Base-by-base conservation (phyloP, 169 alveolate species). In the Plasmodium knowlesi region DNA sequence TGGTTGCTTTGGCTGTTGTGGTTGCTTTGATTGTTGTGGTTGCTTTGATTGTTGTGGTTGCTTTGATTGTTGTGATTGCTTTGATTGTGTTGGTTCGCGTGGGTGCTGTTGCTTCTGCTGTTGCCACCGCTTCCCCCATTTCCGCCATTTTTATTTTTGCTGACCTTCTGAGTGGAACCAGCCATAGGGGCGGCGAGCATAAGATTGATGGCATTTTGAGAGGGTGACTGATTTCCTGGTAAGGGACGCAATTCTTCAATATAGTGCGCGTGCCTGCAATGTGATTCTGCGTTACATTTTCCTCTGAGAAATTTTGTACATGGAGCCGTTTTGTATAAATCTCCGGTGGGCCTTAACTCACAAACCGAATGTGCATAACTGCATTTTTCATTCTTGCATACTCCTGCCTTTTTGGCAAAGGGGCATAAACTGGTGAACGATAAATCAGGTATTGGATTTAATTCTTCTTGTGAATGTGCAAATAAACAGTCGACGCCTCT, bases 381-480 rank as follows among this genome's bases (percentile, higher is more conserved):
- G 80, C 93, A 86, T 53, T 96, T 96, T 79, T 96, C 97, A 37
- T 96, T 97, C 32, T 79, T 82, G 70, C 98, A 97, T 50, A 96
- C 61, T 61, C 96, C 97, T 16, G 98, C 92, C 50, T 97, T 97
- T 79, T 97, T 96, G 19, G 96, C 93, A 50, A 97, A 90, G 3
- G 98, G 98, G 43, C 97, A 98, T 73, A 96, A 97, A 76, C 93
- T 86, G 32, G 93, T 86, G 74, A 86, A 86, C 14, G 86, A 74
- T 74, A 86, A 76, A 76, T 86, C 93, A 46, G 93, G 93, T 8
- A 86, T 86, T 32, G 93, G 93, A 83, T 96, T 85, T 80, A 97
- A 95, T 92, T 97, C 98, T 80, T 96, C 98, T 71, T 94, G 96
- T 19, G 98, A 97, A 84, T 97, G 98, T 25, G 98, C 97, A 74